phyloP scores from a whole-genome alignment of 164 flowering plant species.

The Aristolochia californica region DNA sequence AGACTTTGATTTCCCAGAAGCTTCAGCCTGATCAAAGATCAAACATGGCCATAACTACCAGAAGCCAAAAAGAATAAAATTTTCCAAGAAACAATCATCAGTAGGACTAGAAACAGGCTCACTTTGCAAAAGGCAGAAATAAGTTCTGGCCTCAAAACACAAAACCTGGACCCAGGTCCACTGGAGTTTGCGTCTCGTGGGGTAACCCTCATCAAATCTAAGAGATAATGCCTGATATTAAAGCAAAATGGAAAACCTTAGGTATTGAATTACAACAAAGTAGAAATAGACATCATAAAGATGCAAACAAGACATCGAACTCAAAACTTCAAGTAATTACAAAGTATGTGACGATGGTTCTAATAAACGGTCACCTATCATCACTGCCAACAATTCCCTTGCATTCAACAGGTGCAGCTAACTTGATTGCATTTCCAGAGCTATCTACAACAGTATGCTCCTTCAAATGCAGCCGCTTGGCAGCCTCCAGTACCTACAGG shows the following conservation, averaged over 20 bases:
- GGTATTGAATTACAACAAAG: not conserved
- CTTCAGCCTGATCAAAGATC: slow-evolving; percentile 42
- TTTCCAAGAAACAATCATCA: not conserved
- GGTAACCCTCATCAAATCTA: slow-evolving; percentile 96
- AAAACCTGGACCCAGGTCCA: slow-evolving; percentile 76
- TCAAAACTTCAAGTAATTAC: too few species aligned
- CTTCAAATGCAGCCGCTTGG: slow-evolving; percentile 86
- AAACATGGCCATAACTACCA: not conserved
- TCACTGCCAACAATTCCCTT: slow-evolving; percentile 99
- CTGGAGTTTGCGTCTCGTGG: slow-evolving; percentile 95
- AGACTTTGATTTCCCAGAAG: slow-evolving; percentile 36
- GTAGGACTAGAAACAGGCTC: slow-evolving; percentile 6
- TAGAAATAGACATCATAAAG: not conserved
- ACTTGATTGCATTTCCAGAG: slow-evolving; percentile 60
- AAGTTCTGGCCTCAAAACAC: slow-evolving; percentile 87
- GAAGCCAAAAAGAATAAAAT: too few species aligned
- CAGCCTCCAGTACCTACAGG: slow-evolving; percentile 81
- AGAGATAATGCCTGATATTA: slow-evolving; percentile 74
- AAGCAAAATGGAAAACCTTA: not conserved
- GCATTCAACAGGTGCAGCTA: slow-evolving; percentile 99
- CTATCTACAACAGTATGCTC: slow-evolving; percentile 82
- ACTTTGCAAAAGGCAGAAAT: slow-evolving; percentile 79
- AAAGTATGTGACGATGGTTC: too few species aligned
- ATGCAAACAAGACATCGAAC: too few species aligned
- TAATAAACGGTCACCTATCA: slow-evolving; percentile 53